Conservation (phyloP, 2,329 filamentous ascomycete species). For the Fusarium floridanum region DNA sequence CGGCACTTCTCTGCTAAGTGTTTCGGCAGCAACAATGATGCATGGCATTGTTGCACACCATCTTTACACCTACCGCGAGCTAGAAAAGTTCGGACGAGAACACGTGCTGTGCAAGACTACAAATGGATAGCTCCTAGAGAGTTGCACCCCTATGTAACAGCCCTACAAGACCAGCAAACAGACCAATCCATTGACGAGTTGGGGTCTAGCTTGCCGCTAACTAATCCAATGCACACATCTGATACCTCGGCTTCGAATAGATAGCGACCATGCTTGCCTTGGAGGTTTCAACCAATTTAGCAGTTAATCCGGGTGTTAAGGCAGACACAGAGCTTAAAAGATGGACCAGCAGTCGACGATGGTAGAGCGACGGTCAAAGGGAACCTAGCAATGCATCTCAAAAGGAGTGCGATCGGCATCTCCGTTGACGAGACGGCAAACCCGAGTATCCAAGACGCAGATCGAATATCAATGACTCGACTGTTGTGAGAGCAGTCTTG, state of each 20-base stretch:
- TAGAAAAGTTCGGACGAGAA: slow-evolving; percentile 4
- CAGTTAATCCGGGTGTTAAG: slow-evolving; percentile 1
- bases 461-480: not conserved
- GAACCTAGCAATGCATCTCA: not conserved
- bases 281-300: slow-evolving; percentile 7
- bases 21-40: not conserved
- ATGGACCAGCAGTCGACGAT: slow-evolving; percentile 2
- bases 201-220: slow-evolving; percentile 1
- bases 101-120: slow-evolving; percentile 1
- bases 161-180: not conserved
- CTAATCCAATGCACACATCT: not conserved
- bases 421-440: not conserved
- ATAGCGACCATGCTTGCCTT: not conserved
- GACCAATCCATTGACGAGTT: not conserved
- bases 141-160: not conserved
- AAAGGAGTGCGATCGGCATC: not conserved
- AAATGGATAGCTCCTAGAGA: not conserved
- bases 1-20: not conserved
- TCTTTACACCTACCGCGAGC: not conserved
- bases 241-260: slow-evolving; percentile 5
- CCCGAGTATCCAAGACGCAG: not conserved
- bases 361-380: not conserved
- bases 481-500: not conserved
- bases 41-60: not conserved
- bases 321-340: slow-evolving; percentile 8